These are phyloP conservation scores for Cruciata laevipes DNA, from an alignment of 257 asterid genomes.

Conservation along the genomic window DNA sequence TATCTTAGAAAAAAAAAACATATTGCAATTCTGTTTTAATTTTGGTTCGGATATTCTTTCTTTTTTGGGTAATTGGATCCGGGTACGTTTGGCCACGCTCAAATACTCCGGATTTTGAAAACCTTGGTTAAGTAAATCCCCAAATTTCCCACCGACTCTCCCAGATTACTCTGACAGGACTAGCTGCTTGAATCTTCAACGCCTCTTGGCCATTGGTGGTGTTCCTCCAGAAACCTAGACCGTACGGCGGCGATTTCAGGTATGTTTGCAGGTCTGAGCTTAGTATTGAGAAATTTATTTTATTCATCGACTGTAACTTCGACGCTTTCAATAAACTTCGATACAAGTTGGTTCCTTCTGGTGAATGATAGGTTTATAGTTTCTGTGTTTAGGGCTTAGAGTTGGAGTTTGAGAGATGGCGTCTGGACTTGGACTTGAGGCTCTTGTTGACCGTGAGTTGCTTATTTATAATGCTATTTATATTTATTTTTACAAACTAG, in stretches of 20 bases:
- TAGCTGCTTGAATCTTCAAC: neutral
- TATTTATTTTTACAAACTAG: neutral
- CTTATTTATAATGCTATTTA: neutral
- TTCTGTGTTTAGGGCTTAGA: neutral
- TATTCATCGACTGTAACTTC: no score
- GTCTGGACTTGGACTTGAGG: conserved; percentile 62
- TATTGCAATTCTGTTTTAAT: no score
- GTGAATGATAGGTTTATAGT: neutral
- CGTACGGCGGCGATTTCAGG: neutral
- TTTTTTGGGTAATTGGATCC: neutral
- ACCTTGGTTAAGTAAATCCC: neutral
- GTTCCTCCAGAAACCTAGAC: neutral
- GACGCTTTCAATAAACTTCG: neutral
- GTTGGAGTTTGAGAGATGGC: conserved; percentile 9
- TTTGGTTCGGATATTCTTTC: neutral
- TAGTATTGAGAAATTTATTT: neutral
- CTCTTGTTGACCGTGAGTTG: conserved; percentile 78
- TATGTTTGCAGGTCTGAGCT: neutral
- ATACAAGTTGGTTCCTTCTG: neutral
- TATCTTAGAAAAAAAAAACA: no score
- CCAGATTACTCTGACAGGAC: neutral
- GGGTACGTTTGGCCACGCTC: neutral
- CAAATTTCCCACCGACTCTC: neutral
- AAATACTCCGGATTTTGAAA: neutral
- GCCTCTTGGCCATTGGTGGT: neutral